phyloP scores from a whole-genome alignment of 441 rosid species.

The Gossypium gossypioides region DNA sequence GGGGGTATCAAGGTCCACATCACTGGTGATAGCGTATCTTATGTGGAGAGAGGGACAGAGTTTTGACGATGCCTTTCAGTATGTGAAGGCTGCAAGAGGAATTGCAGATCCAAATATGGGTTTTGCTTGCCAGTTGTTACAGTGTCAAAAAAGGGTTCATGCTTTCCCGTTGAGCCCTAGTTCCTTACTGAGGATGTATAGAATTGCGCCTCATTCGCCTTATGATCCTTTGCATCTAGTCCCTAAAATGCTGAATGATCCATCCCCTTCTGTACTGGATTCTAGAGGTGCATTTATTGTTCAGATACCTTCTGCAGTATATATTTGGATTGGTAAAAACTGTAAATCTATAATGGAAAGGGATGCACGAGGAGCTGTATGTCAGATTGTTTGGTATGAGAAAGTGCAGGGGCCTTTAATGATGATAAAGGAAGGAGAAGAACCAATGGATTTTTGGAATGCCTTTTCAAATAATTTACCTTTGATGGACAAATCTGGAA shows the following conservation, averaged over 20 bases:
- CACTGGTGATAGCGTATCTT: constrained; percentile 85
- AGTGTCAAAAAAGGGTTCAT: constrained; percentile 93
- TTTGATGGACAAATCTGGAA: constrained; percentile 46
- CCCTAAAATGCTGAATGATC: constrained; percentile 79
- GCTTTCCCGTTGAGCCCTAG: constrained; percentile 93
- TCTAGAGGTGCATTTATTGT: constrained; percentile 92
- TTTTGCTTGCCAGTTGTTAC: constrained; percentile 88
- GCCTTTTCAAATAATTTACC: constrained; percentile 67
- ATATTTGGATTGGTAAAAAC: constrained; percentile 75
- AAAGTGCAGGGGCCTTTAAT: constrained; percentile 61
- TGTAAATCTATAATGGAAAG: constrained; percentile 83
- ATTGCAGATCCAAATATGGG: constrained; percentile 99
- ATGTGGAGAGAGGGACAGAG: constrained; percentile 99
- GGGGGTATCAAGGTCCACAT: constrained; percentile 94
- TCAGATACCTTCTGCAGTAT: constrained; percentile 71
- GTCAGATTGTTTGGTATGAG: constrained; percentile 91
- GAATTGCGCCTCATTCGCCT: constrained; percentile 86
- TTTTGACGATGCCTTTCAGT: constrained; percentile 92
- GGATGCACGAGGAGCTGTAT: constrained; percentile 88
- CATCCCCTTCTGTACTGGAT: constrained; percentile 65
- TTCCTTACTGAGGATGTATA: constrained; percentile 78
- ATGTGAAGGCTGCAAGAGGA: constrained; percentile 89
- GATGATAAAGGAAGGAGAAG: constrained; percentile 76
- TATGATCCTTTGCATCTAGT: constrained; percentile 97
- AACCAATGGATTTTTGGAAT: constrained; percentile 75